These are phyloP conservation scores for Amaranthus tricolor DNA, from an alignment of 179 eudicot genomes.

Conservation along the genomic window DNA sequence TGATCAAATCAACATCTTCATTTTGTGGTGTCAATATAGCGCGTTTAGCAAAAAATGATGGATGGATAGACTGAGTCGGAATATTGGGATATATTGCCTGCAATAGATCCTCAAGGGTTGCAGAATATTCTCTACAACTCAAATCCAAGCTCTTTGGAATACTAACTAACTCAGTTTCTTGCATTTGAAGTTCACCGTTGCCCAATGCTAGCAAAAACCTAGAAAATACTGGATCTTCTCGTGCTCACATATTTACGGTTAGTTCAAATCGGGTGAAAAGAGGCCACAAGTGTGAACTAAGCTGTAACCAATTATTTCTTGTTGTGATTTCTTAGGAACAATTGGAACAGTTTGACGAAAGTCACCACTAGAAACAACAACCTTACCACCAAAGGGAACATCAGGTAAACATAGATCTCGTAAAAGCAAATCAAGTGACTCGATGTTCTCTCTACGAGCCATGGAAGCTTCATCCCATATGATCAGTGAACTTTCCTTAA, in stretches of 20 bases:
- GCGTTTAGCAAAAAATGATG: background rate
- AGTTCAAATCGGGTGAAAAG: background rate
- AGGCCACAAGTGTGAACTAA: slow-evolving; percentile 18
- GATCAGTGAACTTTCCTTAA: background rate
- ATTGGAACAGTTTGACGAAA: background rate
- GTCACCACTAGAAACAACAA: slow-evolving; percentile 1
- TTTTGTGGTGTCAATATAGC: slow-evolving; percentile 1
- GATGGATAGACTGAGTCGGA: too few relatives aligned
- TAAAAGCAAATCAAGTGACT: background rate
- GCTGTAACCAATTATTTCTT: slow-evolving; percentile 8
- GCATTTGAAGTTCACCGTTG: background rate
- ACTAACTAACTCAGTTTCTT: background rate
- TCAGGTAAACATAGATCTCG: background rate
- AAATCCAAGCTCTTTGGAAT: background rate
- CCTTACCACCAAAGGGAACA: background rate
- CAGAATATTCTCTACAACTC: background rate
- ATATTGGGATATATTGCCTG: background rate
- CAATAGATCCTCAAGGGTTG: background rate
- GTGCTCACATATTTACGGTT: slow-evolving; percentile 16
- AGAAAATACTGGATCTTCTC: slow-evolving; percentile 9
- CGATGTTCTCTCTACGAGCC: background rate
- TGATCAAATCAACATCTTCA: background rate
- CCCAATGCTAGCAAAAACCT: slow-evolving; percentile 22
- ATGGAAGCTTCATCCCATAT: slow-evolving; percentile 12
- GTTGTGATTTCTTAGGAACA: background rate